A percentile compares a stretch with the other conserved stretches of the same genome.
Conservation (phyloP, 495 filamentous ascomycete species). For the Podospora pseudocomata region DNA sequence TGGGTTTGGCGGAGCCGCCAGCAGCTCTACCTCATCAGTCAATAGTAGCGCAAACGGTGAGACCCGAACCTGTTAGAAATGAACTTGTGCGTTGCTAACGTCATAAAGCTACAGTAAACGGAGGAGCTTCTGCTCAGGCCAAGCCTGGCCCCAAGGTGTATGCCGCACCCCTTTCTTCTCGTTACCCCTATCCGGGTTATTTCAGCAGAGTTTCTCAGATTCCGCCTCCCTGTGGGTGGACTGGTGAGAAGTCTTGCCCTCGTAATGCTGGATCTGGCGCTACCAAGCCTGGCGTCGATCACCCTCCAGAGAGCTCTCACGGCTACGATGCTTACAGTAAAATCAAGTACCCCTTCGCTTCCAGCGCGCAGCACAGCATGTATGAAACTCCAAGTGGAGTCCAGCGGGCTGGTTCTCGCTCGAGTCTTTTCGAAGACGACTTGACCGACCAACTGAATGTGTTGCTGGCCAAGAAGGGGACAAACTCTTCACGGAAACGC, state of each 20-base stretch:
- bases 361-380: constrained; percentile 6
- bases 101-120: constrained; percentile 21
- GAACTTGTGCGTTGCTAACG: constrained; percentile 9
- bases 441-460: constrained; percentile 27
- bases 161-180: constrained; percentile 20
- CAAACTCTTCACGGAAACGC: constrained; percentile 7
- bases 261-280: not conserved
- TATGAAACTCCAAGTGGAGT: constrained; percentile 30
- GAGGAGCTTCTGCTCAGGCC: constrained; percentile 12
- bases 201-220: not conserved
- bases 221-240: constrained; percentile 17
- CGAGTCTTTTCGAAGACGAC: constrained; percentile 27
- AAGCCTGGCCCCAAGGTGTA: constrained; percentile 31
- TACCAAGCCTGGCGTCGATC: not conserved
- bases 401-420: constrained; percentile 8
- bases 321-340: not conserved
- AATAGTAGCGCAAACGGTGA: constrained; percentile 27
- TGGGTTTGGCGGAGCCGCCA: not conserved
- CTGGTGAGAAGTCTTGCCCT: constrained; percentile 7
- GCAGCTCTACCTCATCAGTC: constrained; percentile 17
- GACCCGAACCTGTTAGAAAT: not conserved
- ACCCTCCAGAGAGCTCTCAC: not conserved
- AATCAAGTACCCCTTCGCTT: not conserved
- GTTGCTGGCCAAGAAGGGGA: constrained; percentile 18
- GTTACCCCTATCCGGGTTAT: not conserved